Evolutionary conservation across 1,284 basidiomycete species (phyloP).

Genomic region (Mycosarcoma maydis): DNA sequence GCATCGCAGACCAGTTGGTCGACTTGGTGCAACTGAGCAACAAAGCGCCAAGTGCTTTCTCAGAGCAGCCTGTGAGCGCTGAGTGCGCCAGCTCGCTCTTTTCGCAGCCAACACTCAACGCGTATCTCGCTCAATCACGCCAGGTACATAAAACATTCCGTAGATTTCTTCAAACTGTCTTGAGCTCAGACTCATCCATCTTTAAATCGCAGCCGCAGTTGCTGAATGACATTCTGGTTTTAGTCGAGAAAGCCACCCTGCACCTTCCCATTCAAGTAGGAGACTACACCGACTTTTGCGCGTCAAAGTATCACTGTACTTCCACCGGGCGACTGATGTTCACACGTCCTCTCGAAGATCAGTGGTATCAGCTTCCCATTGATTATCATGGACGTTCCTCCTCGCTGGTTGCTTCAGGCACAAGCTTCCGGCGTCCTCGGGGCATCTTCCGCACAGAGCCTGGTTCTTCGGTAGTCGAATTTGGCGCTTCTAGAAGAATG

Average conservation of each 20-base stretch:
- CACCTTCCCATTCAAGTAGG: constrained; percentile 28
- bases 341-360: constrained; percentile 26
- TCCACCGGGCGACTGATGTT: constrained; percentile 32
- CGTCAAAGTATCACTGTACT: constrained; percentile 35
- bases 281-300: constrained; percentile 51
- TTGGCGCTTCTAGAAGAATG: constrained; percentile 22
- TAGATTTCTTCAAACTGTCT: constrained; percentile 13
- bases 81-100: neutral
- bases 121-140: constrained; percentile 11
- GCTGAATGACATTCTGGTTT: constrained; percentile 2
- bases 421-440: constrained; percentile 17
- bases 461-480: constrained; percentile 6
- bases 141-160: constrained; percentile 10
- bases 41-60: neutral
- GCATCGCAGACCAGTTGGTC: constrained; percentile 32
- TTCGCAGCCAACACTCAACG: constrained; percentile 24
- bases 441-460: constrained; percentile 31
- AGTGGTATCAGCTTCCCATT: constrained; percentile 36
- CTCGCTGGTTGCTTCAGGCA: constrained; percentile 22
- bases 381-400: constrained; percentile 44
- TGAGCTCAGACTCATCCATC: neutral
- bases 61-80: neutral
- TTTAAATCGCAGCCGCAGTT: neutral
- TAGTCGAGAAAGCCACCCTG: constrained; percentile 8
- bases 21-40: constrained; percentile 22